These are phyloP conservation scores for Usnea hakonensis DNA, from an alignment of 495 filamentous ascomycete genomes.

Conservation along the genomic window DNA sequence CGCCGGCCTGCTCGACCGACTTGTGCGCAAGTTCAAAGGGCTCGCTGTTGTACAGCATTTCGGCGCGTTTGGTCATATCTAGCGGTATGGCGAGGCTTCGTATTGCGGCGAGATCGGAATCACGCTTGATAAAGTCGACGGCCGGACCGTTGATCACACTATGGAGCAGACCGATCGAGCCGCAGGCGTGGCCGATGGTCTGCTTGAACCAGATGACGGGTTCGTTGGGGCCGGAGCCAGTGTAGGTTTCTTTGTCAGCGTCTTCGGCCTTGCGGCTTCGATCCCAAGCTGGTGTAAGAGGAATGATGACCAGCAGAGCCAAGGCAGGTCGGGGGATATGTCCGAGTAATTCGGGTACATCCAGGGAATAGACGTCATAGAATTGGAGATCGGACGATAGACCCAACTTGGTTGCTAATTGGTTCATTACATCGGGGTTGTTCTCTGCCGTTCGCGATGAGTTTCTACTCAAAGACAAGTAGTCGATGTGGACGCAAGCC, in stretches of 20 bases:
- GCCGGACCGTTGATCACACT: constrained; percentile 51
- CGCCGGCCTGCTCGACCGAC: constrained; percentile 52
- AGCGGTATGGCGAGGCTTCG: constrained; percentile 39
- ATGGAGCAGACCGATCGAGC: constrained; percentile 75
- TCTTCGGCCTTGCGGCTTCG: constrained; percentile 58
- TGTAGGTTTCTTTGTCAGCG: constrained; percentile 42
- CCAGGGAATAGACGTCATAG: constrained; percentile 78
- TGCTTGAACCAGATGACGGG: constrained; percentile 86
- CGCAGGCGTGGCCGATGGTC: constrained; percentile 83
- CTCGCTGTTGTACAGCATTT: constrained; percentile 55
- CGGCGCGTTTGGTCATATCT: constrained; percentile 49
- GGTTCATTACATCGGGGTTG: constrained; percentile 76
- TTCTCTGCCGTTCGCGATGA: constrained; percentile 34
- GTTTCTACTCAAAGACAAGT: constrained; percentile 32
- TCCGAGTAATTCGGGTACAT: constrained; percentile 67
- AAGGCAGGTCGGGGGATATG: constrained; percentile 77
- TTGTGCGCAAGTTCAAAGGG: constrained; percentile 8
- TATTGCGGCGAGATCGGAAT: constrained; percentile 41
- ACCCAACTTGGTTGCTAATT: constrained; percentile 67
- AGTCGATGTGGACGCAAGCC: constrained; percentile 6
- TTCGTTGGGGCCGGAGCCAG: constrained; percentile 42
- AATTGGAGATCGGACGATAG: constrained; percentile 57
- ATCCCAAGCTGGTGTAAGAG: constrained; percentile 65
- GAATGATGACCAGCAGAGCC: constrained; percentile 80
- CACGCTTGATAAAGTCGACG: constrained; percentile 27